A percentile compares a stretch with the other conserved stretches of the same genome.
Evolutionary conservation across 2,329 filamentous ascomycete genomes (phyloP).

Genomic region (Penicillium sp.): DNA sequence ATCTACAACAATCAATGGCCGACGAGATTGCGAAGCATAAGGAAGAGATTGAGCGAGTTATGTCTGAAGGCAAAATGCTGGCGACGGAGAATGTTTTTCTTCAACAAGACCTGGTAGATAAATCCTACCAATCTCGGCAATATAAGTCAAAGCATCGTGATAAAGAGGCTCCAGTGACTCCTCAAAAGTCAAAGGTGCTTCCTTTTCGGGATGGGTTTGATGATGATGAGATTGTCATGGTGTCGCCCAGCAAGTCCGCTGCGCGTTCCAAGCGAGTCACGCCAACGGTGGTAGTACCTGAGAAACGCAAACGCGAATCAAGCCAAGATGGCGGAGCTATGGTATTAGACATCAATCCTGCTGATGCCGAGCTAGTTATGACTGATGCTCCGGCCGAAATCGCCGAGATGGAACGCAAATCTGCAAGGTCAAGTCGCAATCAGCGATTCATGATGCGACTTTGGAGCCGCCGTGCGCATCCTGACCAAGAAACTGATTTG

Average conservation of each 20-base stretch:
- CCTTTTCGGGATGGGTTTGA: conserved; percentile 63
- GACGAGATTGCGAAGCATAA: conserved; percentile 55
- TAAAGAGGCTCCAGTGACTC: conserved; percentile 48
- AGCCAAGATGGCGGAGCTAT: conserved; percentile 53
- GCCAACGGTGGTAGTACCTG: conserved; percentile 49
- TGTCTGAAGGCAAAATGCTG: conserved; percentile 56
- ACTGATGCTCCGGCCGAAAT: conserved; percentile 31
- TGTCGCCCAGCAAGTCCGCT: conserved; percentile 55
- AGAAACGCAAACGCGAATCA: conserved; percentile 57
- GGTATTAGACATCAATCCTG: conserved; percentile 44
- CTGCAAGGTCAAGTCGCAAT: conserved; percentile 25
- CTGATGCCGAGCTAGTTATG: conserved; percentile 23
- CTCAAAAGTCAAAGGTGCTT: conserved; percentile 49
- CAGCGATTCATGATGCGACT: conserved; percentile 53
- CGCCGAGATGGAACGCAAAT: conserved; percentile 27
- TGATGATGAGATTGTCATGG: conserved; percentile 57
- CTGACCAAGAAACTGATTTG: conserved; percentile 51
- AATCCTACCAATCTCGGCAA: conserved; percentile 50
- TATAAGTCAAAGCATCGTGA: conserved; percentile 39
- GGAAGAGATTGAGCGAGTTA: conserved; percentile 54
- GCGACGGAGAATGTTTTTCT: conserved; percentile 60
- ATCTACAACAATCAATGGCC: conserved; percentile 54
- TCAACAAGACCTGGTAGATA: conserved; percentile 59
- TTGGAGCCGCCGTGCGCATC: conserved; percentile 54
- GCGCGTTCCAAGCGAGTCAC: conserved; percentile 52